Conservation (phyloP, 2,329 filamentous ascomycete species). For the Colletotrichum cuscutae region DNA sequence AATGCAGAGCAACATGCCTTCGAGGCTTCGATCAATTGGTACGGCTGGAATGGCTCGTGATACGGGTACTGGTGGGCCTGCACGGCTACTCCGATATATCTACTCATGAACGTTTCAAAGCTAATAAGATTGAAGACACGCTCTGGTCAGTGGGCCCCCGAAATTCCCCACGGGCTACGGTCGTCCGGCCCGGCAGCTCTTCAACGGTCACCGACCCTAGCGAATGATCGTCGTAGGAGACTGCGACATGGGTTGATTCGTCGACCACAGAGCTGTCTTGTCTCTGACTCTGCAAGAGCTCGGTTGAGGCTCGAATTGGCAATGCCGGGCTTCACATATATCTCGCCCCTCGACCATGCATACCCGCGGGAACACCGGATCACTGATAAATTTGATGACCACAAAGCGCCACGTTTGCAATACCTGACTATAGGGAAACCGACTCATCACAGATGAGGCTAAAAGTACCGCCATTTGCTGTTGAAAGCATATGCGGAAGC, state of each 20-base stretch:
- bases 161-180: conserved; percentile 18
- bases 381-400: background rate
- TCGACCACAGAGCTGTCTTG: background rate
- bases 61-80: conserved; percentile 7
- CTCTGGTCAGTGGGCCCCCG: conserved; percentile 4
- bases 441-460: background rate
- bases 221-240: conserved; percentile 3
- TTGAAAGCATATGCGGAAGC: background rate
- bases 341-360: background rate
- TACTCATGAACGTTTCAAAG: background rate
- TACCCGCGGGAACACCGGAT: background rate
- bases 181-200: conserved; percentile 17
- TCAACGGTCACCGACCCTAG: conserved; percentile 1
- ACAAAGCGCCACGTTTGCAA: background rate
- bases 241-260: background rate
- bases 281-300: background rate
- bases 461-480: background rate
- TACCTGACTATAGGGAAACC: background rate
- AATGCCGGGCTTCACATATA: background rate
- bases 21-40: conserved; percentile 3
- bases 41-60: conserved; percentile 4
- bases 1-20: background rate
- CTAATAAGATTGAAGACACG: background rate
- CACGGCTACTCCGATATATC: conserved; percentile 7
- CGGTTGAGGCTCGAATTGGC: background rate